Evolutionary conservation across 2,329 filamentous ascomycete species (phyloP).

Genomic region (Arachnopeziza araneosa): DNA sequence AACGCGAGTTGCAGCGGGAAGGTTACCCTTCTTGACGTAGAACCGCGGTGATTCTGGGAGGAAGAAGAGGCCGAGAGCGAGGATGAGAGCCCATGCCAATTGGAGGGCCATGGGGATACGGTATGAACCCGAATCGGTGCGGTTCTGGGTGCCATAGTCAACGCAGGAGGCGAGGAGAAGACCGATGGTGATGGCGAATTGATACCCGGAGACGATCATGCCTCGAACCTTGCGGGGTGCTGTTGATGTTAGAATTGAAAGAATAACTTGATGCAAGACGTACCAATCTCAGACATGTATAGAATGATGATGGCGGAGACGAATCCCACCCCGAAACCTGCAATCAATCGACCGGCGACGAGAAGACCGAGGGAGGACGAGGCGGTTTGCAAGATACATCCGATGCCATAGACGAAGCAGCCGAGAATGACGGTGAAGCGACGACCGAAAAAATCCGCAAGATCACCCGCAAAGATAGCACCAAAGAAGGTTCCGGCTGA

Average conservation of each 20-base stretch:
- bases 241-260: conserved; percentile 31
- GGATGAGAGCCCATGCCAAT: conserved; percentile 73
- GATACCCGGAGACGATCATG: conserved; percentile 44
- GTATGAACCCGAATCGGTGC: conserved; percentile 61
- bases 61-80: conserved; percentile 64
- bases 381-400: conserved; percentile 23
- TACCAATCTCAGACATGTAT: conserved; percentile 60
- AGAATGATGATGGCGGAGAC: conserved; percentile 75
- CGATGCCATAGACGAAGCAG: conserved; percentile 20
- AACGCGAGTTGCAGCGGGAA: conserved; percentile 56
- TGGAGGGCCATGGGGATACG: conserved; percentile 77
- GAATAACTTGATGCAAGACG: neutral
- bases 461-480: conserved; percentile 35
- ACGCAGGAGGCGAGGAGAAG: conserved; percentile 70
- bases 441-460: conserved; percentile 36
- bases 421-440: conserved; percentile 22
- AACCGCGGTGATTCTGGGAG: conserved; percentile 81
- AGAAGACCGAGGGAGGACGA: conserved; percentile 44
- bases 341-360: conserved; percentile 61
- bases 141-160: conserved; percentile 63
- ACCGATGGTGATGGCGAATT: conserved; percentile 78
- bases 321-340: conserved; percentile 73
- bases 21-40: conserved; percentile 71
- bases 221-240: conserved; percentile 25
- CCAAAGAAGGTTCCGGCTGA: conserved; percentile 76